Conservation (phyloP, 75 land plant genomes). For the Pinus taeda region DNA sequence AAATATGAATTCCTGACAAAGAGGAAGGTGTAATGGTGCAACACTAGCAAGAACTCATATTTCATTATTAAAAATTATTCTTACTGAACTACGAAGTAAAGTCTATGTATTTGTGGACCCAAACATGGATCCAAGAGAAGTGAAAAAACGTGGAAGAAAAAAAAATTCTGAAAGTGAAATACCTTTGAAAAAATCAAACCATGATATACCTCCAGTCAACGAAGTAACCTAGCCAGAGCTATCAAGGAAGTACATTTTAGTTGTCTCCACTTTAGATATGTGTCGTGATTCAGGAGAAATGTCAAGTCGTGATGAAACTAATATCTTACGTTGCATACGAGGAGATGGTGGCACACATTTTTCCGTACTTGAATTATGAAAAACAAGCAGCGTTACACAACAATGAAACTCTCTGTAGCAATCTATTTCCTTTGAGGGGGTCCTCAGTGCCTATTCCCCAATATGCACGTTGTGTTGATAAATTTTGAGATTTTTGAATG, state of each 20-base stretch:
- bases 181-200: slow-evolving; percentile 41
- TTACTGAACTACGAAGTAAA: slow-evolving; percentile 62
- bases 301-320: slow-evolving; percentile 51
- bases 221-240: slow-evolving; percentile 93
- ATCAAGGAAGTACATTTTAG: slow-evolving; percentile 72
- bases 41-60: slow-evolving; percentile 55
- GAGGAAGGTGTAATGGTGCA: slow-evolving; percentile 41
- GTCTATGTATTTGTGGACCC: slow-evolving; percentile 60
- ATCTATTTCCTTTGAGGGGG: no score
- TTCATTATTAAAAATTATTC: slow-evolving; percentile 57
- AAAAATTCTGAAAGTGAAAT: slow-evolving; percentile 51
- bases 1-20: slow-evolving; percentile 26
- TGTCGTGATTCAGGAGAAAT: slow-evolving; percentile 54
- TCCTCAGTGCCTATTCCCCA: no score
- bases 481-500: no score
- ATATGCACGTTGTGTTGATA: no score
- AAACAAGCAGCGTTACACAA: no score
- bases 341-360: slow-evolving; percentile 75
- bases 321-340: slow-evolving; percentile 78
- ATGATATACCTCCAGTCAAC: slow-evolving; percentile 65
- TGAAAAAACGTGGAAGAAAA: slow-evolving; percentile 73
- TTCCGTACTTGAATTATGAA: no score
- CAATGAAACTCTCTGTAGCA: no score
- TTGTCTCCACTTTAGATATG: slow-evolving; percentile 52
- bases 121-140: slow-evolving; percentile 57